Evolutionary conservation across 139 green algal genomes (phyloP).

Genomic region (Chlamydomonas urium): DNA sequence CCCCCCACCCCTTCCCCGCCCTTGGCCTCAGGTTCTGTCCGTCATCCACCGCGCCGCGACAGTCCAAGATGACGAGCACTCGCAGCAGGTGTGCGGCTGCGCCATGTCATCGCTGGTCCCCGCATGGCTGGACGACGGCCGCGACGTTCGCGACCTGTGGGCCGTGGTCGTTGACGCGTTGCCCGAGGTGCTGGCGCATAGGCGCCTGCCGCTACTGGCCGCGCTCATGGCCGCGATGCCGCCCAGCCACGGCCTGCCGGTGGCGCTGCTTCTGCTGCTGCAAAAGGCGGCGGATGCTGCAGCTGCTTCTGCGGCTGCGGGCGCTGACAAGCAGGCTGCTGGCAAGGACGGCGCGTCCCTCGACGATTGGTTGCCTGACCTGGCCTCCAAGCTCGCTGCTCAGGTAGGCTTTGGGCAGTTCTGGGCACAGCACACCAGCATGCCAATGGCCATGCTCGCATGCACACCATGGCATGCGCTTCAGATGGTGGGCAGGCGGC

Average conservation of each 20-base stretch:
- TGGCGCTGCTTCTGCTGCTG: conserved; percentile 26
- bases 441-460: too few species aligned
- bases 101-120: conserved; percentile 47
- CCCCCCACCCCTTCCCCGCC: too few species aligned
- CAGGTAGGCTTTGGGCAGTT: conserved; percentile 38
- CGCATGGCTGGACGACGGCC: conserved; percentile 45
- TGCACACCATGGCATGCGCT: too few species aligned
- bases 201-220: conserved; percentile 44
- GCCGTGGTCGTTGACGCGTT: conserved; percentile 36
- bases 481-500: too few species aligned
- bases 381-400: conserved; percentile 35
- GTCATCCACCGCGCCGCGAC: conserved; percentile 47
- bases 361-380: conserved; percentile 37
- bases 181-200: conserved; percentile 33
- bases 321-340: background rate
- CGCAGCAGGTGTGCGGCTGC: conserved; percentile 26
- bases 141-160: conserved; percentile 29
- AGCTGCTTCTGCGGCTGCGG: background rate
- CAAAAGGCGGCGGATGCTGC: background rate
- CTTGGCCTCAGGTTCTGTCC: conserved; percentile 40
- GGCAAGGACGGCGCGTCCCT: background rate
- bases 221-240: conserved; percentile 47
- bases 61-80: conserved; percentile 51
- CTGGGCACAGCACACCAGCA: too few species aligned
- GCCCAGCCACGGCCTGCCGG: conserved; percentile 10